Base-by-base conservation (phyloP, 805 yeast species). In the Wickerhamomyces rabaulensis region DNA sequence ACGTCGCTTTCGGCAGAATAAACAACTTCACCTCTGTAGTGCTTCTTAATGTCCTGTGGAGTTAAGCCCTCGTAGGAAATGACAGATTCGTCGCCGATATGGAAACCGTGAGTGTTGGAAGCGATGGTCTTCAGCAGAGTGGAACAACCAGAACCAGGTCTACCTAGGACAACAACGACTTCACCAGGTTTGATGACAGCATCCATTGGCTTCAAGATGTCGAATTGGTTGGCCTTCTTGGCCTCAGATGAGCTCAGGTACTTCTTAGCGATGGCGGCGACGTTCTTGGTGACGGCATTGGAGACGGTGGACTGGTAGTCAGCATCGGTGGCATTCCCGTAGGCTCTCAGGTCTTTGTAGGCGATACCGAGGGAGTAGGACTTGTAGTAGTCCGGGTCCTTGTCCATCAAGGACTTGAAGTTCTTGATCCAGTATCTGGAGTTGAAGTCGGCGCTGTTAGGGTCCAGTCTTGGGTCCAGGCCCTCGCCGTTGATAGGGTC, bases 101-200 rank as follows among this genome's bases (percentile, higher is more conserved):
- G 60, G 60, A 78, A 79, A 50, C 87, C 87, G 57, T 78, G 76
- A 7, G 85, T 78, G 45, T 79, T 76, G 16, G 80, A 61, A 35
- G 83, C 68, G 36, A 82, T 69, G 5, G 85, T 75, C 55, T 82
- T 82, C 55, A 83, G 67, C 42, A 82, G 66, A 0, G 89, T 82
- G 3, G 87, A 75, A 62, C 89, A 83, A 52, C 90, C 89, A n/a
- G 88, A 79, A 57, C 89, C 89, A 1, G 89, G 89, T 64, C 86
- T 74, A 43, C 90, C 90, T 47, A 83, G 65, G 15, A 83, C 89
- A 42, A 84, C 84, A 8, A 84, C 75, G 41, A 84, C 67, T 50
- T 81, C 82, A 42, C 89, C 88, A 3, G 87, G 81, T 43, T 67
- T 67, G 46, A 81, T 68, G 4, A 75, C 44, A 16, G 82, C 89